phyloP scores from a whole-genome alignment of 768 basidiomycete species.

The Symmetrospora coprosmae region DNA sequence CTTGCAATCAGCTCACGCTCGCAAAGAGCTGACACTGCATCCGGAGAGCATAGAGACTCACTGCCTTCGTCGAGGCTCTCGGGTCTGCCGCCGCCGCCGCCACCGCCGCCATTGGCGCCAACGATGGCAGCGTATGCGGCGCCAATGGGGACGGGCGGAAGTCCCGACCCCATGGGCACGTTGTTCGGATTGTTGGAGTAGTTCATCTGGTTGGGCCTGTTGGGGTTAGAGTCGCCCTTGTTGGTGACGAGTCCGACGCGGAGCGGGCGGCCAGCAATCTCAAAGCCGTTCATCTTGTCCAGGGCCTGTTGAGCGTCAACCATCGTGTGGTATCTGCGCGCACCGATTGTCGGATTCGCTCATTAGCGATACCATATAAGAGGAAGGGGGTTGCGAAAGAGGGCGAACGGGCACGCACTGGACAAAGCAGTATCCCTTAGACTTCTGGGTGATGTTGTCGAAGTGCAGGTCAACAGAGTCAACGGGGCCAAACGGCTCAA shows the following conservation, averaged over 20 bases:
- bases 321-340: conserved; percentile 66
- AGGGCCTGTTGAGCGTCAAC: conserved; percentile 93
- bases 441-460: conserved; percentile 83
- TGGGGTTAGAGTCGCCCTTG: conserved; percentile 17
- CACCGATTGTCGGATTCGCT: neutral
- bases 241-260: conserved; percentile 31
- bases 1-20: conserved; percentile 22
- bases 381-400: neutral
- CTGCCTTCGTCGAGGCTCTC: conserved; percentile 81
- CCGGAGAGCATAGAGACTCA: conserved; percentile 36
- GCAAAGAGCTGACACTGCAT: neutral
- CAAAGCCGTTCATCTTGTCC: conserved; percentile 98
- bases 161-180: too few species aligned
- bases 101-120: neutral
- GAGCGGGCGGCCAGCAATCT: conserved; percentile 65
- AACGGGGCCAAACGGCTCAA: conserved; percentile 94
- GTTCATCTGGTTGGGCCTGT: neutral
- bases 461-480: conserved; percentile 97
- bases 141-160: too few species aligned
- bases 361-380: neutral
- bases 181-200: neutral
- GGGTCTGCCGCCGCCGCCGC: conserved; percentile 39
- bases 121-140: too few species aligned
- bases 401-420: conserved; percentile 48
- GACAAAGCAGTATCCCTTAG: conserved; percentile 95